phyloP scores from a whole-genome alignment of 73 alveolate species.

The Tetrahymena malaccensis region DNA sequence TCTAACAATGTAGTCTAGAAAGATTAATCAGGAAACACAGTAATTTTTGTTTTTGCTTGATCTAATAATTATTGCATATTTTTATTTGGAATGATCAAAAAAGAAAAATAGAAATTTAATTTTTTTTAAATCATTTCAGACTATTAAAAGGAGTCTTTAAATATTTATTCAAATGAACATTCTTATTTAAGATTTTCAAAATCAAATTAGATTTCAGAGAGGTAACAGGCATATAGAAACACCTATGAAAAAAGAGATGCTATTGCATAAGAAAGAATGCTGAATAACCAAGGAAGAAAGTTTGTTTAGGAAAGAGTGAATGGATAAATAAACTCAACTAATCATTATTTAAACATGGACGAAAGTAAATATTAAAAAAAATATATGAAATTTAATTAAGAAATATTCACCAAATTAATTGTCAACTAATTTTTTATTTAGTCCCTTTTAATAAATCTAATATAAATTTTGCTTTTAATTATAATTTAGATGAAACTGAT shows the following conservation, averaged over 20 bases:
- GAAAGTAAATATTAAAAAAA: not conserved
- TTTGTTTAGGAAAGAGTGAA: not conserved
- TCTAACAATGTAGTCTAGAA: not conserved
- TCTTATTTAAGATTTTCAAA: not conserved
- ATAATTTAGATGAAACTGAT: not conserved
- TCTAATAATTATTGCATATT: not conserved
- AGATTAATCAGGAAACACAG: not conserved
- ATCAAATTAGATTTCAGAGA: not conserved
- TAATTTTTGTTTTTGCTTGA: not conserved
- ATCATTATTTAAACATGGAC: not conserved
- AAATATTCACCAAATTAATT: not conserved
- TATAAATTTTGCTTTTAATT: not conserved
- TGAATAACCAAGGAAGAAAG: not conserved
- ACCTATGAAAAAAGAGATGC: not conserved
- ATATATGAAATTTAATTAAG: not conserved
- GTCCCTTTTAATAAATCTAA: not conserved
- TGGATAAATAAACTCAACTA: not conserved
- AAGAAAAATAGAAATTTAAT: not conserved
- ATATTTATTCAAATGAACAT: not conserved
- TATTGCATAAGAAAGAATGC: not conserved
- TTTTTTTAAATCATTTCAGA: not conserved
- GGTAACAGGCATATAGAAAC: not conserved
- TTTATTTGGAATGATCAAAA: not conserved
- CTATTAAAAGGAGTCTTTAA: not conserved
- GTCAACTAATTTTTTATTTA: not conserved